These are phyloP conservation scores for Elsinoe fawcettii DNA, from an alignment of 2,329 filamentous ascomycete species.

Conservation along the genomic window DNA sequence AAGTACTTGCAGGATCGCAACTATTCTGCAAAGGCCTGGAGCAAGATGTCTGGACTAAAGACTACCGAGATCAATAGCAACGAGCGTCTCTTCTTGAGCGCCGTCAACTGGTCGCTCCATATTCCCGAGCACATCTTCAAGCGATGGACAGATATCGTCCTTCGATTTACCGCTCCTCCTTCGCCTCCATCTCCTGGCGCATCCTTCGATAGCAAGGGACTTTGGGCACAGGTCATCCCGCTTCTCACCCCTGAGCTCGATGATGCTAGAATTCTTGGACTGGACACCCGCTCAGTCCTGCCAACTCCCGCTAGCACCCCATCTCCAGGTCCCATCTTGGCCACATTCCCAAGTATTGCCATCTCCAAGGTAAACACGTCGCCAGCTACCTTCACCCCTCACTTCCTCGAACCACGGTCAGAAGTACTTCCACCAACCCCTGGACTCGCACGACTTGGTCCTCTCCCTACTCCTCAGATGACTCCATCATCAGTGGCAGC, in stretches of 20 bases:
- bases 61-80: constrained; percentile 94
- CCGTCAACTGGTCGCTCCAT: constrained; percentile 91
- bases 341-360: constrained; percentile 15
- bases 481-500: constrained; percentile 49
- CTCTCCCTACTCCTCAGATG: constrained; percentile 54
- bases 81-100: constrained; percentile 81
- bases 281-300: not conserved
- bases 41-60: constrained; percentile 95
- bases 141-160: constrained; percentile 86
- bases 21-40: constrained; percentile 96
- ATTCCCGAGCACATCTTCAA: constrained; percentile 84
- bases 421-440: constrained; percentile 46
- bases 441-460: constrained; percentile 46
- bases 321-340: constrained; percentile 11
- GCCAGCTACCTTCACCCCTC: constrained; percentile 34
- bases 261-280: constrained; percentile 21
- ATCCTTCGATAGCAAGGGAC: constrained; percentile 18
- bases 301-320: not conserved
- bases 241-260: constrained; percentile 51
- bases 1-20: constrained; percentile 98
- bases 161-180: constrained; percentile 64
- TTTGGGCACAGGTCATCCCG: constrained; percentile 46
- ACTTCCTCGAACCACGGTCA: constrained; percentile 45
- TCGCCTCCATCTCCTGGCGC: constrained; percentile 26
- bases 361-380: constrained; percentile 38